Base-by-base conservation (phyloP, 345 rosid genomes). In the Carallia pectinifolia region DNA sequence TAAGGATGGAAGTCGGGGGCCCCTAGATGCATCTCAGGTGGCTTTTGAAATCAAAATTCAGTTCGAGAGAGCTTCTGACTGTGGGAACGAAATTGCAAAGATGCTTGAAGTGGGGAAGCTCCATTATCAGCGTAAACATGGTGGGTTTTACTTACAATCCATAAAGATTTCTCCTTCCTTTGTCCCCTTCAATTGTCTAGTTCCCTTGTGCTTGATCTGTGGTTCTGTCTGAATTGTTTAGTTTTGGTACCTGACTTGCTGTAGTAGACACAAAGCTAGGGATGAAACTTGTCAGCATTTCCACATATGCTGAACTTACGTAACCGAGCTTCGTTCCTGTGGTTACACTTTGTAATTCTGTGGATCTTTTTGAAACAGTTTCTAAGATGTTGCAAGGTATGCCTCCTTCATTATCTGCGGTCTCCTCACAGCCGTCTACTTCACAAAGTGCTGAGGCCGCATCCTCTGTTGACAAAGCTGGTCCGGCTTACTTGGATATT, bases 61-160 rank as follows among this genome's bases (percentile, higher is more conserved):
- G 65, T 92, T 96, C 50, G 83, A 80, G 77, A 89, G 82, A 68
- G 98, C 98, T 75, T 89, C 98, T 1, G 93, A 89, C 61, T 81
- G 85, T 6, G 99, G 96, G 53, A 81, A 66, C 69, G 99, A 90
- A 79, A 86, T 92, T 64, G 91, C 95, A 6, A 76, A 80, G 80
- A 74, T 96, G 84, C 99, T 96, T 38, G 99, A 92, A 80, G 97
- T 74, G 5, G 97, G 99, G 66, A 90, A 84, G 73, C 85, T 82
- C 73, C 96, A 88, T 47, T 83, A 90, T 75, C 87, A 83, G 73
- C 94, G 88, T 5, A 92, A 90, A 86, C 81, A 84, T 76, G 95
- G 96, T 89, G 73, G 74, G 76, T 53, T 19, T 2, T 27, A 8
- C 17, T 30, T 2, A 27, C 15, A 44, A 44, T 10, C 48, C 50